Evolutionary conservation across 139 green algal species (phyloP).

Genomic region (Coccomyxa sp.): DNA sequence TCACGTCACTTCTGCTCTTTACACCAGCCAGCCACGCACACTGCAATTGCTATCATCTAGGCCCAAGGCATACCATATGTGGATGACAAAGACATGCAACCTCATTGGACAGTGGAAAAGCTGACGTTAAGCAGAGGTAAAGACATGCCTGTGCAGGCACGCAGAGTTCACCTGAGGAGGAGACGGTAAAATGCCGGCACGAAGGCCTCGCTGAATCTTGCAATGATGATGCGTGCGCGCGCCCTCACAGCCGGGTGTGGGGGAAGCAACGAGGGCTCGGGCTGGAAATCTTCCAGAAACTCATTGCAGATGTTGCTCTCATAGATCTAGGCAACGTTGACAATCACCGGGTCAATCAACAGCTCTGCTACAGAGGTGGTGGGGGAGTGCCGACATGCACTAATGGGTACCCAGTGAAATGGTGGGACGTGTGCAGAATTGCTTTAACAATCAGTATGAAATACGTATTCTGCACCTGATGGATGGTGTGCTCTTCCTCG

Average conservation of each 20-base stretch:
- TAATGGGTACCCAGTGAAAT: too few species aligned
- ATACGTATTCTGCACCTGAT: not conserved
- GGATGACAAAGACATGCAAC: too few species aligned
- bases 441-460: not conserved
- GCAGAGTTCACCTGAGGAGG: not conserved
- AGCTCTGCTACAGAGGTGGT: too few species aligned
- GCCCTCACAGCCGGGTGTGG: not conserved
- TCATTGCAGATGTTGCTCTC: slow-evolving; percentile 8
- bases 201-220: not conserved
- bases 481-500: not conserved
- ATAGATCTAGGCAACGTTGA: not conserved
- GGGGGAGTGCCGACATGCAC: too few species aligned
- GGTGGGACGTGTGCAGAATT: too few species aligned
- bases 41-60: too few species aligned
- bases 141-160: too few species aligned
- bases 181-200: not conserved
- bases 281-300: not conserved
- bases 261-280: not conserved
- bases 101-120: too few species aligned
- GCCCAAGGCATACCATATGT: too few species aligned
- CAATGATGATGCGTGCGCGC: slow-evolving; percentile 5
- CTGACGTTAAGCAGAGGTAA: too few species aligned
- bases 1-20: not conserved
- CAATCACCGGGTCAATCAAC: too few species aligned
- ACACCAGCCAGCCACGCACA: not conserved